Evolutionary conservation across 345 rosid species (phyloP).

Genomic region (Heritiera littoralis): DNA sequence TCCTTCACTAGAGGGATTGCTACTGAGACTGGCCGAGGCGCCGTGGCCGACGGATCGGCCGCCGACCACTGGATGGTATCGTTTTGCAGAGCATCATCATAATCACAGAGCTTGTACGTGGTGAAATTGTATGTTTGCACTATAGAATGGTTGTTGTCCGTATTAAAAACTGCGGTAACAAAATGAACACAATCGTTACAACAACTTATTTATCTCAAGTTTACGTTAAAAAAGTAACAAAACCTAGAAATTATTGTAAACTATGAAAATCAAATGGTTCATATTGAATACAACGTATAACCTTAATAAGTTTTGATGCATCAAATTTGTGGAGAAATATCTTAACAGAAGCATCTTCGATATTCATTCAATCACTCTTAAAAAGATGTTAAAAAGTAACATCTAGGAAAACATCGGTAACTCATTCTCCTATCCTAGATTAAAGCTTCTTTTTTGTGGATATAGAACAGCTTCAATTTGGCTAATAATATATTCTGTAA

Average conservation of each 20-base stretch:
- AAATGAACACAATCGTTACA: not conserved
- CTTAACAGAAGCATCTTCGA: too few species aligned
- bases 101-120: conserved; percentile 68
- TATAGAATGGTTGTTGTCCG: conserved; percentile 83
- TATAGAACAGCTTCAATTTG: not conserved
- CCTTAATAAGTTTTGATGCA: not conserved
- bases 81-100: conserved; percentile 47
- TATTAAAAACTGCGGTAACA: conserved; percentile 67
- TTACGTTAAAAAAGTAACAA: too few species aligned
- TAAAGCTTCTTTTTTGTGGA: too few species aligned
- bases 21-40: conserved; percentile 53
- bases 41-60: conserved; percentile 67
- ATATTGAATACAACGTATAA: not conserved
- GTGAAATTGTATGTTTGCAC: conserved; percentile 78
- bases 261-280: not conserved
- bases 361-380: too few species aligned
- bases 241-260: not conserved
- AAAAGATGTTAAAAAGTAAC: too few species aligned
- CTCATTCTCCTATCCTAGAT: too few species aligned
- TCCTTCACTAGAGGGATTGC: conserved; percentile 72
- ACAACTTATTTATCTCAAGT: not conserved
- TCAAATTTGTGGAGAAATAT: too few species aligned
- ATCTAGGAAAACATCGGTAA: too few species aligned
- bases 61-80: conserved; percentile 72
- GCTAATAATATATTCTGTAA: too few species aligned